Base-by-base conservation (phyloP, 1,284 basidiomycete species). In the Sporisorium exsertum region DNA sequence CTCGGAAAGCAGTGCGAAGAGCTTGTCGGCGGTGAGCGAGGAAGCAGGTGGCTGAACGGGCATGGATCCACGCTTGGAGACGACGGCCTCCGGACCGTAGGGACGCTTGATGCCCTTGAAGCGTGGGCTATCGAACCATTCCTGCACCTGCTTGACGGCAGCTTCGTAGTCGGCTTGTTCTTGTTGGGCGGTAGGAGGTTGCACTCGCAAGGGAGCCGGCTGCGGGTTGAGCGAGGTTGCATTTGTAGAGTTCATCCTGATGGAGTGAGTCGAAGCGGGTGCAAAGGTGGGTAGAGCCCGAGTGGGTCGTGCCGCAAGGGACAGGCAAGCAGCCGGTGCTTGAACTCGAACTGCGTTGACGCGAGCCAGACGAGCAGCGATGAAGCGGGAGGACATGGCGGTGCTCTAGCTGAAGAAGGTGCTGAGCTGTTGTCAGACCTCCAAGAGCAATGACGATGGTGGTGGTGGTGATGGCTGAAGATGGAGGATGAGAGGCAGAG, bases 31-130 rank as follows among this genome's bases (percentile, higher is more conserved):
- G 12, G 92, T 89, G 22, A 94, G 86, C 3, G 92, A 91, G 4
- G 91, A 91, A 40, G 85, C 84, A n/a, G 93, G 89, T 2, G 93
- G 91, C 32, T 92, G 87, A 15, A 93, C 89, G 6, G 93, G 92
- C 37, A 94, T 87, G n/a, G 92, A 92, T 4, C 94, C 94, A 78
- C 95, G 93, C 87, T 96, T 96, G 20, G 92, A 91, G 7, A 91
- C 94, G 69, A 96, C 92, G 56, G 90, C 89, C 32, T 89, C 89
- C 6, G 94, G 89, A 20, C 91, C 88, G 86, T 96, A 96, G 0
- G 94, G 91, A 20, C 94, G 89, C 69, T 91, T 91, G 66, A 93
- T 89, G 60, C 87, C 88, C 42, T 89, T 87, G 85, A 94, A 96
- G 12, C 94, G 90, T 16, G 93, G 91, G 43, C 88, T 88, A 46